These are phyloP conservation scores for Nicotiana paniculata DNA, from an alignment of 257 asterid genomes.

Conservation along the genomic window DNA sequence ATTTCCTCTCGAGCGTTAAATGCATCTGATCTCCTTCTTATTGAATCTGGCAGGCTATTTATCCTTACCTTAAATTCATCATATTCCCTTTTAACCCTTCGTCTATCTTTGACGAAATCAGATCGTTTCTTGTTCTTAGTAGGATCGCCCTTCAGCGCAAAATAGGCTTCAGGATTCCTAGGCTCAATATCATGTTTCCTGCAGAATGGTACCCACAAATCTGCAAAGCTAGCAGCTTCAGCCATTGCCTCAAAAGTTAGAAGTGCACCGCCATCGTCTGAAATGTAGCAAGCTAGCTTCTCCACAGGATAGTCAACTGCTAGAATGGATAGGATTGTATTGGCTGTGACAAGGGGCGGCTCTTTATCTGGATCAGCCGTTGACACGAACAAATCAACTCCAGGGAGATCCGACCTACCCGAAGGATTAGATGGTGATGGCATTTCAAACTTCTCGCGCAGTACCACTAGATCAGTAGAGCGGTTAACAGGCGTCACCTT, in stretches of 20 bases:
- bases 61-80: conserved; percentile 39
- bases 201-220: conserved; percentile 40
- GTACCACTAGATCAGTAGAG: conserved; percentile 25
- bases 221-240: conserved; percentile 37
- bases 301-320: conserved; percentile 41
- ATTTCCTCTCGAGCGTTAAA: conserved; percentile 38
- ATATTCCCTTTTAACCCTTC: conserved; percentile 34
- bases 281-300: conserved; percentile 31
- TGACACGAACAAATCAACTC: conserved; percentile 33
- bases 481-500: conserved; percentile 30
- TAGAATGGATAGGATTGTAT: conserved; percentile 34
- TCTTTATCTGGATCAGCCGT: conserved; percentile 43
- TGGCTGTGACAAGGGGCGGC: conserved; percentile 35
- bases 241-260: conserved; percentile 47
- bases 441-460: conserved; percentile 29
- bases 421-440: conserved; percentile 30
- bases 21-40: conserved; percentile 34
- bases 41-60: conserved; percentile 28
- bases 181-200: conserved; percentile 36
- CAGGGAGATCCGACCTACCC: conserved; percentile 33
- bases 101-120: conserved; percentile 35
- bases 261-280: conserved; percentile 43
- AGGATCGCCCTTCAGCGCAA: conserved; percentile 29
- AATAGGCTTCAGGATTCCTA: conserved; percentile 36
- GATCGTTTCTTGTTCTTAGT: conserved; percentile 31